Percentiles rank a stretch among this genome's conserved stretches.
Evolutionary conservation across 495 filamentous ascomycete species (phyloP).

Genomic region (Letharia lupina): DNA sequence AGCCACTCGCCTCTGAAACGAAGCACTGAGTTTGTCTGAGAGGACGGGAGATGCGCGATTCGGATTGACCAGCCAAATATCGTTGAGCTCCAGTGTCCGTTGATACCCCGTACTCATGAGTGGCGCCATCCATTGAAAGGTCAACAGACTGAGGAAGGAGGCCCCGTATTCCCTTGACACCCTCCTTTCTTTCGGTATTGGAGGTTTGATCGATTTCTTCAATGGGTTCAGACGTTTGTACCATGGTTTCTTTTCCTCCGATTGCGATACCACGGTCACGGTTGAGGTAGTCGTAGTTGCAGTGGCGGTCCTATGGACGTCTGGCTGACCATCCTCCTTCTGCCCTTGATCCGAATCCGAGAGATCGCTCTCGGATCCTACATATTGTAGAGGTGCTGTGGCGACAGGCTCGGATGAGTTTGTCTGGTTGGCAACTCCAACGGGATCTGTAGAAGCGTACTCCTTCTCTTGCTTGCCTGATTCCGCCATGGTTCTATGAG

Average conservation of each 20-base stretch:
- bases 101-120: conserved; percentile 70
- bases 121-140: conserved; percentile 55
- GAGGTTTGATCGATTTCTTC: conserved; percentile 41
- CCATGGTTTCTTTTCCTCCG: conserved; percentile 39
- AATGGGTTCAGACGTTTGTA: conserved; percentile 48
- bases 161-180: conserved; percentile 47
- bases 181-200: conserved; percentile 43
- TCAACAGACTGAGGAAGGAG: conserved; percentile 43
- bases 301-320: conserved; percentile 20
- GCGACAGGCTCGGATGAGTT: conserved; percentile 22
- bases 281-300: conserved; percentile 24
- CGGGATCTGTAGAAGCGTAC: conserved; percentile 22
- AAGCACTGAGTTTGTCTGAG: conserved; percentile 51
- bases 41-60: conserved; percentile 60
- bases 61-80: conserved; percentile 84
- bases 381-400: conserved; percentile 22
- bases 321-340: conserved; percentile 12
- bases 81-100: conserved; percentile 70
- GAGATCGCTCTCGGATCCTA: conserved; percentile 21
- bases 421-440: conserved; percentile 21
- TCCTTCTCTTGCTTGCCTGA: conserved; percentile 23
- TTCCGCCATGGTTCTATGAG: conserved; percentile 14
- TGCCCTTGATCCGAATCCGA: conserved; percentile 11
- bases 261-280: conserved; percentile 12
- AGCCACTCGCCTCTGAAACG: conserved; percentile 57